Conservation (phyloP, 1,284 basidiomycete species). For the Cryptococcus deneoformans region DNA sequence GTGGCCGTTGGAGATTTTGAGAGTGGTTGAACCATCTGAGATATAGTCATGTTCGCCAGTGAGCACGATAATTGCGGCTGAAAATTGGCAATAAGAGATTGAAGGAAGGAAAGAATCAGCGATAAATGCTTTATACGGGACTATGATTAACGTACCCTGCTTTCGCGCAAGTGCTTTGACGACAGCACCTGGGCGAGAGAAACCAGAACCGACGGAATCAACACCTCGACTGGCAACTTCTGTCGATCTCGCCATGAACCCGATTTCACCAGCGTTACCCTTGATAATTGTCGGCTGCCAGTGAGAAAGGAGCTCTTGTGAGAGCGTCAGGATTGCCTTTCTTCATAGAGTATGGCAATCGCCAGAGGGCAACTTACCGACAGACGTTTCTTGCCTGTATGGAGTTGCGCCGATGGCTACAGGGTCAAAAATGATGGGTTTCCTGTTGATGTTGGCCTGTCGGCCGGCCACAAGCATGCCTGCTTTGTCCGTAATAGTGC, state of each 20-base stretch:
- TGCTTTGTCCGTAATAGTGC: conserved; percentile 65
- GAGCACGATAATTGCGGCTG: conserved; percentile 77
- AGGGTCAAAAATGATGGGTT: conserved; percentile 88
- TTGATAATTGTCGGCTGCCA: conserved; percentile 94
- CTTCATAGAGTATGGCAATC: neutral
- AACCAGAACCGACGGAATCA: conserved; percentile 74
- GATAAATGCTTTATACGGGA: neutral
- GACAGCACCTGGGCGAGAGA: conserved; percentile 69
- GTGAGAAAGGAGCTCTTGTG: conserved; percentile 65
- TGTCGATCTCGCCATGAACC: conserved; percentile 65
- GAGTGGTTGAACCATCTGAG: conserved; percentile 71
- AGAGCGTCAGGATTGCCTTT: conserved; percentile 3
- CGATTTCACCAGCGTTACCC: conserved; percentile 91
- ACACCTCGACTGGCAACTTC: conserved; percentile 85
- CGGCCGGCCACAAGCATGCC: conserved; percentile 76
- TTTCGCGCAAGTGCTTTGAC: conserved; percentile 68
- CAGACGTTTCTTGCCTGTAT: conserved; percentile 61
- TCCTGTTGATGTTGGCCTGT: conserved; percentile 67
- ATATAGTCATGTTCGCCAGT: conserved; percentile 83
- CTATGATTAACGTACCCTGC: conserved; percentile 61
- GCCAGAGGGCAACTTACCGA: conserved; percentile 39
- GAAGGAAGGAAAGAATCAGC: neutral
- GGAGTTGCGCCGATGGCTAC: conserved; percentile 86
- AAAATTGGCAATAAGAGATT: neutral
- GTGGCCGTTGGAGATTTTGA: conserved; percentile 73